These are phyloP conservation scores for Kernera saxatilis DNA, from an alignment of 345 rosid species.

Conservation along the genomic window DNA sequence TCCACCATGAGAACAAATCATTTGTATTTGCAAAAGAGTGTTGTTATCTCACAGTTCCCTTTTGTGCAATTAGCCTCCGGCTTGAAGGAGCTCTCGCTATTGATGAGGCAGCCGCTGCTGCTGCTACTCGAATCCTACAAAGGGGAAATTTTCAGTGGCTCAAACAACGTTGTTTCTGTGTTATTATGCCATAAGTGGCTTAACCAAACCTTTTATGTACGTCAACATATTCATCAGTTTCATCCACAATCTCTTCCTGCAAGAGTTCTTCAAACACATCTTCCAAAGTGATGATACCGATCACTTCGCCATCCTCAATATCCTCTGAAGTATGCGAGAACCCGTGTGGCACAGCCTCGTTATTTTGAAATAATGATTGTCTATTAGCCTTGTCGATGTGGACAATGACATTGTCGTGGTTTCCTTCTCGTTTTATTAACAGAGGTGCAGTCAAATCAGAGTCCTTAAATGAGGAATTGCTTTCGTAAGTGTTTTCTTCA, in stretches of 20 bases:
- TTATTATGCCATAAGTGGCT: neutral
- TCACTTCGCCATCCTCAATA: slow-evolving; percentile 88
- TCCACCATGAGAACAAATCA: neutral
- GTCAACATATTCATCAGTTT: slow-evolving; percentile 95
- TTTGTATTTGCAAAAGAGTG: neutral
- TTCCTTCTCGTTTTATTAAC: slow-evolving; percentile 50
- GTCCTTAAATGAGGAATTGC: slow-evolving; percentile 23
- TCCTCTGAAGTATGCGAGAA: slow-evolving; percentile 52
- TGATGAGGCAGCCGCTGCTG: slow-evolving; percentile 92
- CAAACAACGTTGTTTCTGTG: neutral
- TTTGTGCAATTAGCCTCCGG: slow-evolving; percentile 58
- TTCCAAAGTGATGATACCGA: slow-evolving; percentile 94
- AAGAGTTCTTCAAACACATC: slow-evolving; percentile 96
- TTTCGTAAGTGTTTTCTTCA: slow-evolving; percentile 45
- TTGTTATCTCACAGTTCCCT: slow-evolving; percentile 24
- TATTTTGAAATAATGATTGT: slow-evolving; percentile 26
- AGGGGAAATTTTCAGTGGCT: neutral
- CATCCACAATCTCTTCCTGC: slow-evolving; percentile 98
- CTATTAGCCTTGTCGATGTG: slow-evolving; percentile 53
- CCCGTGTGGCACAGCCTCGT: slow-evolving; percentile 34
- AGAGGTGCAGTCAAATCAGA: slow-evolving; percentile 60
- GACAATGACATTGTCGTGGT: slow-evolving; percentile 54
- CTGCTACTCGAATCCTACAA: slow-evolving; percentile 90
- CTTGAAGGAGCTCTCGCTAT: slow-evolving; percentile 90
- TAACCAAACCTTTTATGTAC: slow-evolving; percentile 76